phyloP scores from a whole-genome alignment of 192 early-diverging fungal genomes.

The Coemansia sp. region DNA sequence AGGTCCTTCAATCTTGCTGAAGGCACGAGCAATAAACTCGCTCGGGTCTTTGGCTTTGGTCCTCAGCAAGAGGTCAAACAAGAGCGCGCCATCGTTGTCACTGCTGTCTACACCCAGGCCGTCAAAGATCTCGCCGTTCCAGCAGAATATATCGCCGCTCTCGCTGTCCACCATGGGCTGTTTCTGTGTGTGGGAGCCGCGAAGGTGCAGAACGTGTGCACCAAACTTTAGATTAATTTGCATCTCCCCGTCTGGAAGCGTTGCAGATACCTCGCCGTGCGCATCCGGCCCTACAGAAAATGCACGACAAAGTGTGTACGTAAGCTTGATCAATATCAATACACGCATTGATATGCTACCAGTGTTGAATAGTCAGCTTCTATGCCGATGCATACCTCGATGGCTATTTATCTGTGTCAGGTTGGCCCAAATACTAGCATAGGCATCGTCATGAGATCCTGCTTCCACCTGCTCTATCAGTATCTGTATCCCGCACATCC shows the following conservation, averaged over 20 bases:
- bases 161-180: conserved; percentile 60
- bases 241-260: background rate
- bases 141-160: conserved; percentile 59
- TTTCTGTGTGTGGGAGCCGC: conserved; percentile 55
- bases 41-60: conserved; percentile 10
- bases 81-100: conserved; percentile 60
- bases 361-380: background rate
- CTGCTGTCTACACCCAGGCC: conserved; percentile 60
- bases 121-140: conserved; percentile 92
- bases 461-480: conserved; percentile 7
- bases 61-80: conserved; percentile 44
- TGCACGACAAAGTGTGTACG: background rate
- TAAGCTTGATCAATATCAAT: background rate
- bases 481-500: conserved; percentile 45
- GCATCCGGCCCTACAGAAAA: conserved; percentile 29
- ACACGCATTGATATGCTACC: background rate
- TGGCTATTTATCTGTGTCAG: conserved; percentile 30
- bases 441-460: background rate
- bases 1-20: conserved; percentile 70
- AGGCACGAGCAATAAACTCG: conserved; percentile 40
- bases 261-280: conserved; percentile 1
- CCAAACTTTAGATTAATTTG: conserved; percentile 15
- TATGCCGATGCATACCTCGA: conserved; percentile 18
- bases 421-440: conserved; percentile 5
- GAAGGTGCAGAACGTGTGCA: conserved; percentile 66